Base-by-base conservation (phyloP, 2,329 filamentous ascomycete species). In the Sphaerostilbella broomeana region DNA sequence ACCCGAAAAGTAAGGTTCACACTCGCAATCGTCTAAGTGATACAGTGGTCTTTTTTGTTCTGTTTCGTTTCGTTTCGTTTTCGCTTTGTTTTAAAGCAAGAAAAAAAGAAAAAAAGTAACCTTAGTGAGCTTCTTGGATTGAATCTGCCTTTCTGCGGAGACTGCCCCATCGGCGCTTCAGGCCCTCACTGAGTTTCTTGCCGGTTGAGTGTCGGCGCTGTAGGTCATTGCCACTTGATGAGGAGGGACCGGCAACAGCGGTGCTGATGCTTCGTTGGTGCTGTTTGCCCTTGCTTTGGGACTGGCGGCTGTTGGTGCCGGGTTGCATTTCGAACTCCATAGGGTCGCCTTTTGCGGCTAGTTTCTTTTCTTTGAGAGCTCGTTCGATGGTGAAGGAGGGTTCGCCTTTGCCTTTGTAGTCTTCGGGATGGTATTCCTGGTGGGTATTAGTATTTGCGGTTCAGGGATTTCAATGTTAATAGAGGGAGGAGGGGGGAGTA, bases 331-430 rank as follows among this genome's bases (percentile, higher is more conserved):
- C 40, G 34, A 42, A 33, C 20, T 38, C 40, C 4, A 27, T 26
- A 6, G 30, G 25, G 13, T 30, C 26, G 9, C 31, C 31, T n/a
- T 17, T 57, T 26, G 52, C 52, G 41, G 55, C 55, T 15, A 52
- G 51, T 50, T 56, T 75, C 55, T 77, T 70, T 18, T 75, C 72
- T 57, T 84, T 84, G 16, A 80, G 62, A 1, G 77, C 74, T 46
- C 75, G 75, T 51, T 90, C 86, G 22, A 83, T 71, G 6, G 78
- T 76, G 62, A 75, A 92, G 2, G 75, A 78, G 3, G 85, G 84
- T 56, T 90, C 84, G 30, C 84, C 84, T 62, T 92, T 87, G 53
- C 86, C 86, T 60, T 90, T 89, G 47, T 86, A 71, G 54, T 94
- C 86, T 30, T 84, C 76, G 5, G 82, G 80, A 40, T 77, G 75